Conservation (phyloP, 176 grass and related monocot species). For the Pontederia paniculata region DNA sequence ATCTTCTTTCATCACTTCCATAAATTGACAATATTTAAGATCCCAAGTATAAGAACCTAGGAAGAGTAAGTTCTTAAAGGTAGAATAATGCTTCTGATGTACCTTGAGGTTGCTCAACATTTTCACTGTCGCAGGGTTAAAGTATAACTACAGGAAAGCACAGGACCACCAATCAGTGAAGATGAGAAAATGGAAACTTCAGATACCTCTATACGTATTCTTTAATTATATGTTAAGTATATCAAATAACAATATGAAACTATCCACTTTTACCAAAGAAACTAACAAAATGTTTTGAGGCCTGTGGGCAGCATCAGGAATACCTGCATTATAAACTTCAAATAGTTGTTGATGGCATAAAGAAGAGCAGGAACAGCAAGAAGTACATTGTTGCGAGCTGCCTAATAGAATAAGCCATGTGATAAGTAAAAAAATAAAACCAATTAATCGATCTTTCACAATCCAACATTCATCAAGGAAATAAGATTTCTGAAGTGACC, state of each 20-base stretch:
- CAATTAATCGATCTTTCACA: too few relatives aligned
- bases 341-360: slow-evolving; percentile 95
- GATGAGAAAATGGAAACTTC: slow-evolving; percentile 6
- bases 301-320: neutral
- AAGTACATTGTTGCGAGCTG: slow-evolving; percentile 84
- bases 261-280: neutral
- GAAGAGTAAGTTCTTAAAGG: neutral
- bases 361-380: slow-evolving; percentile 92
- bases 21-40: neutral
- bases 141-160: slow-evolving; percentile 74
- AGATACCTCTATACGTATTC: neutral
- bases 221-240: neutral
- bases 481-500: too few relatives aligned
- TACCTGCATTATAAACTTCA: slow-evolving; percentile 99
- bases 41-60: neutral
- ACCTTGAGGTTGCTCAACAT: slow-evolving; percentile 95
- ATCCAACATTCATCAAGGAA: too few relatives aligned
- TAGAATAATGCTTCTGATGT: too few relatives aligned
- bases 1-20: neutral
- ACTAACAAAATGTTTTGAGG: neutral
- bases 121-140: slow-evolving; percentile 97
- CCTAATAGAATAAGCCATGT: slow-evolving; percentile 25
- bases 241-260: slow-evolving; percentile 1
- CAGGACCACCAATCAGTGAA: slow-evolving; percentile 29
- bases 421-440: too few relatives aligned